Conservation (phyloP, 768 basidiomycete species). For the Crucibulum laeve region DNA sequence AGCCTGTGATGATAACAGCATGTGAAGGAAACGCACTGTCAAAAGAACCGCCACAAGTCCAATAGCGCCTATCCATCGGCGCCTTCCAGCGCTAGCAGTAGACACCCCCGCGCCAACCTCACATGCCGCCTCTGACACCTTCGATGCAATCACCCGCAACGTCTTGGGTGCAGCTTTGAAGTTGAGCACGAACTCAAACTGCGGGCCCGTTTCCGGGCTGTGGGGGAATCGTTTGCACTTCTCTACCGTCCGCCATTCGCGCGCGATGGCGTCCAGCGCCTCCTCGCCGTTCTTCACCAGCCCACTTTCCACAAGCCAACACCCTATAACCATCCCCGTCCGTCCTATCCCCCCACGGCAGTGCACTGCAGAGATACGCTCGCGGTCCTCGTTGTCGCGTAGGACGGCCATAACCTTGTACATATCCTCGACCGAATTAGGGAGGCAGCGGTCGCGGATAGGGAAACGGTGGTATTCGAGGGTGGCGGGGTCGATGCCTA, state of each 20-base stretch:
- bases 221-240: conserved; percentile 73
- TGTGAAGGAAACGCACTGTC: too few relatives aligned
- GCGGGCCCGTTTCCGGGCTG: conserved; percentile 76
- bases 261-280: conserved; percentile 59
- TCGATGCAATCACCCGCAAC: too few relatives aligned
- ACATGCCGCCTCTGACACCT: too few relatives aligned
- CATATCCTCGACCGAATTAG: conserved; percentile 55
- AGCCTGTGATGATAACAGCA: too few relatives aligned
- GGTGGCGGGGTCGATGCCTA: conserved; percentile 48
- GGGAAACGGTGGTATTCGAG: conserved; percentile 80
- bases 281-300: conserved; percentile 58
- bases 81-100: too few relatives aligned
- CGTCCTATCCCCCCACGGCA: conserved; percentile 78
- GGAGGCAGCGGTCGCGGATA: conserved; percentile 68
- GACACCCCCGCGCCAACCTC: too few relatives aligned
- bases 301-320: conserved; percentile 72
- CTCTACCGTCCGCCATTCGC: conserved; percentile 72
- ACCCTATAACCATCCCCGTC: conserved; percentile 60
- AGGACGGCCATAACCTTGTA: conserved; percentile 55
- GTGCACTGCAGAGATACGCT: conserved; percentile 67
- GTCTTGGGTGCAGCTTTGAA: conserved; percentile 27
- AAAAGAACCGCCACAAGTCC: too few relatives aligned
- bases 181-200: conserved; percentile 69
- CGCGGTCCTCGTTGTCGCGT: conserved; percentile 53
- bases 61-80: too few relatives aligned